These are phyloP conservation scores for Ogataea thermomethanolica DNA, from an alignment of 805 yeast genomes.

Conservation along the genomic window DNA sequence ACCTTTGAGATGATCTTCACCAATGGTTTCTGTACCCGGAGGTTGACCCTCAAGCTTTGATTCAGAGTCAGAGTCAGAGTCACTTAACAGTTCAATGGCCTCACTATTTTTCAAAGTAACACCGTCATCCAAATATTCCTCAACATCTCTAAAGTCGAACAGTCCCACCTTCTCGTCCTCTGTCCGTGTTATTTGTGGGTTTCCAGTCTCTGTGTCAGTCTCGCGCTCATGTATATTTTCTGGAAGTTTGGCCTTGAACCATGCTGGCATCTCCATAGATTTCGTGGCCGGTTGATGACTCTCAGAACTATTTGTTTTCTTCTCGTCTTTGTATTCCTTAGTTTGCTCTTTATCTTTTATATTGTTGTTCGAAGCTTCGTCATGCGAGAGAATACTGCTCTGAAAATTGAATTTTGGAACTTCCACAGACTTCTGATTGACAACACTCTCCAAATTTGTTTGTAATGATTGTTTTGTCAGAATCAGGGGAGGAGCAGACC, in stretches of 20 bases:
- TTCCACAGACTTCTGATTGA: conserved; percentile 7
- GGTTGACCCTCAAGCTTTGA: not conserved
- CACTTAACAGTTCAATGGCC: not conserved
- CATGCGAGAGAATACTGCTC: conserved; percentile 9
- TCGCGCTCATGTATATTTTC: conserved; percentile 5
- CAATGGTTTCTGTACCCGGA: no score
- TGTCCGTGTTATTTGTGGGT: conserved; percentile 25
- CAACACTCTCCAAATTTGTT: conserved; percentile 5
- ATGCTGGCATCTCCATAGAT: conserved; percentile 19
- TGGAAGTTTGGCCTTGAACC: conserved; percentile 16
- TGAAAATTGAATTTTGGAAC: conserved; percentile 15
- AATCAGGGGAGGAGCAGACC: conserved; percentile 19
- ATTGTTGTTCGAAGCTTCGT: not conserved
- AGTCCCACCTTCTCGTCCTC: conserved; percentile 48
- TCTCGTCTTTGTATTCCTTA: not conserved
- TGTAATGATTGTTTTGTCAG: conserved; percentile 22
- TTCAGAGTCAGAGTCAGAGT: not conserved
- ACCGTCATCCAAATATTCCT: conserved; percentile 25
- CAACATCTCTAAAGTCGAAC: conserved; percentile 49
- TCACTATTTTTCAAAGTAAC: conserved; percentile 6
- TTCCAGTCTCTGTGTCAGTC: not conserved
- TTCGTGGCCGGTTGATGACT: no score
- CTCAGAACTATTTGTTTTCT: not conserved
- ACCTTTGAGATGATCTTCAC: no score
- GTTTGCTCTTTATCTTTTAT: not conserved